Base-by-base conservation (phyloP, 495 filamentous ascomycete genomes). In the Talaromyces ruber region DNA sequence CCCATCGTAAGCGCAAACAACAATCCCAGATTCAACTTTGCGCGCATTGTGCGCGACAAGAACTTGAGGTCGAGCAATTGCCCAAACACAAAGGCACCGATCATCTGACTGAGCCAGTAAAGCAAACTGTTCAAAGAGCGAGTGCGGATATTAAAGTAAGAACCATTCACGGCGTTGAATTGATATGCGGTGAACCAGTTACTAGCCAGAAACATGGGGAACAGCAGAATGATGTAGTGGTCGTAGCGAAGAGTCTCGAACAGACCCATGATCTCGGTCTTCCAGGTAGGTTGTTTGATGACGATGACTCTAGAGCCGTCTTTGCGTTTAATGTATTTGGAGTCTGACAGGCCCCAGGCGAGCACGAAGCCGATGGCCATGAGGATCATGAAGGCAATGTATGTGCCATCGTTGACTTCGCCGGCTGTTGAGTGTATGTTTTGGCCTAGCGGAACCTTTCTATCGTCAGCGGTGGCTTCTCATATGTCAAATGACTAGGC, bases 81-180 rank as follows among this genome's bases (percentile, higher is more conserved):
- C 16, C 93, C 93, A 67, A 93, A 89, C 22, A 89, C 66, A 57
- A 88, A 76, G 21, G 93, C 92, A 45, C 90, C 93, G 52, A 94
- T 71, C 73, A 98, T 96, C 72, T 98, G 93, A 67, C 87, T 82
- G 14, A 86, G 73, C 86, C 90, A 98, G 80, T 97, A 98, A 18
- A 94, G 83, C 29, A 89, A 74, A 70, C 83, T 88, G 77, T 96
- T 97, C 66, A 97, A 81, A 8, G 93, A 83, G 6, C 89, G 83
- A 18, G 92, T 89, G 43, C 93, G 88, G 56, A 88, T 87, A 72
- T 89, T 87, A 79, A 95, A 97, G 64, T 88, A 84, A 51, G 86
- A 86, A 24, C 77, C 68, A 60, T 84, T 84, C 64, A 82, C 79
- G 52, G 72, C 70, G 63, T 82, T 78, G 71, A 78, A 81, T 54